Percentiles rank a stretch among this genome's conserved stretches.
phyloP scores from a whole-genome alignment of 495 filamentous ascomycete species.

The Aspergillus mulundensis region DNA sequence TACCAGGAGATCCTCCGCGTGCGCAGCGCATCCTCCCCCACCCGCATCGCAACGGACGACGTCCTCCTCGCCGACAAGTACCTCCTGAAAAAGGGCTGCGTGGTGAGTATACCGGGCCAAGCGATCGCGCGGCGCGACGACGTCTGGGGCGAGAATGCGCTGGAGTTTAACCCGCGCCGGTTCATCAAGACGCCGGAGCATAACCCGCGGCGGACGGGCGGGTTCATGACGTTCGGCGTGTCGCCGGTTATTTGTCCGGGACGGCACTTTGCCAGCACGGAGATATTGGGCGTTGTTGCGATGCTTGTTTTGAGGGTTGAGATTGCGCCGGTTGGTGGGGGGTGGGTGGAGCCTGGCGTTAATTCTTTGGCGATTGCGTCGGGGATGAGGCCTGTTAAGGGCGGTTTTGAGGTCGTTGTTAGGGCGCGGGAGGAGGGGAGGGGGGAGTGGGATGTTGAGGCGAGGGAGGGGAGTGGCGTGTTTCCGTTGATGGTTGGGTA shows the following conservation, averaged over 20 bases:
- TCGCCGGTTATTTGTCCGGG: conserved; percentile 44
- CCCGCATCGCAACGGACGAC: conserved; percentile 29
- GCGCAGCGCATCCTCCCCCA: conserved; percentile 18
- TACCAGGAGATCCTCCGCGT: conserved; percentile 38
- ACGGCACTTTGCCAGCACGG: conserved; percentile 42
- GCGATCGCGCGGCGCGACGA: conserved; percentile 17
- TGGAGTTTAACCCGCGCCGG: conserved; percentile 29
- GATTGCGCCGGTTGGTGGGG: conserved; percentile 18
- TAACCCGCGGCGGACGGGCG: conserved; percentile 17
- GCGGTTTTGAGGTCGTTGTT: conserved; percentile 18
- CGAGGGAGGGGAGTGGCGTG: conserved; percentile 23
- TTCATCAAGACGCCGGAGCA: conserved; percentile 19
- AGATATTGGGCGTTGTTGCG: conserved; percentile 35
- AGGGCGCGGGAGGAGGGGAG: conserved; percentile 14
- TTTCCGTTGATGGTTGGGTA: conserved; percentile 24
- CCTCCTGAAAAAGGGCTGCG: conserved; percentile 25
- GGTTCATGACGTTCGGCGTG: conserved; percentile 40
- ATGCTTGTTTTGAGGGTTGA: conserved; percentile 41
- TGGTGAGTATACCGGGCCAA: conserved; percentile 24
- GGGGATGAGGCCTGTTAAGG: conserved; percentile 13
- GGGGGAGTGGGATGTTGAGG: conserved; percentile 22
- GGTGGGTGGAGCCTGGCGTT: conserved; percentile 19
- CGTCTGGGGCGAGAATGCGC: conserved; percentile 26
- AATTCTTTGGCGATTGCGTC: conserved; percentile 20
- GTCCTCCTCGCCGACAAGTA: conserved; percentile 28